phyloP scores from a whole-genome alignment of 106 monocot genomes.

The Dioscorea zingiberensis region DNA sequence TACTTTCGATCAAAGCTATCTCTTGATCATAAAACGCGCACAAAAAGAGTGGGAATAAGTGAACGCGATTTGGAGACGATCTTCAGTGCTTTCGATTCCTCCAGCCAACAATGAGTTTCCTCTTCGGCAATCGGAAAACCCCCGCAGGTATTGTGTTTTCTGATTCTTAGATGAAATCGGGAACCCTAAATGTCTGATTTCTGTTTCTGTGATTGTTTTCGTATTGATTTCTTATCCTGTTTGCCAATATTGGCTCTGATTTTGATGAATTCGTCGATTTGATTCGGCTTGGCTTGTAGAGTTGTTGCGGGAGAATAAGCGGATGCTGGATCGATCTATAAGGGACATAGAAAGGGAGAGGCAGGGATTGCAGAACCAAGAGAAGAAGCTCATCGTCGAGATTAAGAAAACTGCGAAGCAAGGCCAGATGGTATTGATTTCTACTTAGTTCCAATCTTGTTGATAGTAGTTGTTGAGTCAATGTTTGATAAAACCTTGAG shows the following conservation, averaged over 20 bases:
- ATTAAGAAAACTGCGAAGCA: slow-evolving; percentile 93
- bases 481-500: too few species aligned
- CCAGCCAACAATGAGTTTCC: slow-evolving; percentile 33
- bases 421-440: slow-evolving; percentile 73
- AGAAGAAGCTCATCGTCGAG: slow-evolving; percentile 87
- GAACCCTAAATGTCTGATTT: too few species aligned
- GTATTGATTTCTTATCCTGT: neutral
- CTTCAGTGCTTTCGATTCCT: too few species aligned
- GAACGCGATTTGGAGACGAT: too few species aligned
- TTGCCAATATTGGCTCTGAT: neutral
- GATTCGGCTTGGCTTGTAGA: slow-evolving; percentile 16
- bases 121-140: slow-evolving; percentile 58
- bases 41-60: too few species aligned
- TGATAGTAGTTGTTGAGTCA: neutral
- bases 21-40: too few species aligned
- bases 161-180: too few species aligned
- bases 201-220: neutral
- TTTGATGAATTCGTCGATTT: neutral
- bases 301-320: slow-evolving; percentile 87
- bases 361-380: slow-evolving; percentile 68
- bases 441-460: neutral
- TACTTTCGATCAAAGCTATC: too few species aligned
- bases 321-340: slow-evolving; percentile 89
- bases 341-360: slow-evolving; percentile 96
- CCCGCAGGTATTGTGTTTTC: slow-evolving; percentile 26